phyloP scores from a whole-genome alignment of 176 grass and related monocot species.

The Alloteropsis semialata region DNA sequence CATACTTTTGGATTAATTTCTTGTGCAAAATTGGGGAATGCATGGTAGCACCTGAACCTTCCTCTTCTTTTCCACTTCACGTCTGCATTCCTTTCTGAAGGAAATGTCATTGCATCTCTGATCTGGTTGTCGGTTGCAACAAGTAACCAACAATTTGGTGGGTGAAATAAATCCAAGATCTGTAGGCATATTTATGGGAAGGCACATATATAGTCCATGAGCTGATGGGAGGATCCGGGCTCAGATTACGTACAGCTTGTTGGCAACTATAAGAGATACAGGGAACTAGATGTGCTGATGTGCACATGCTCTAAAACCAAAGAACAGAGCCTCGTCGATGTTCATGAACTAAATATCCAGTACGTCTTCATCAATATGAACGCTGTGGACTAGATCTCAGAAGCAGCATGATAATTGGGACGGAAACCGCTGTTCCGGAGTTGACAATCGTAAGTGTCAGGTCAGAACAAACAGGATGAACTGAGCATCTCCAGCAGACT shows the following conservation, averaged over 20 bases:
- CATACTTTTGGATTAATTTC: too few species aligned
- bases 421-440: not conserved
- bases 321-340: not conserved
- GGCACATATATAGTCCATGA: not conserved
- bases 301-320: conserved; percentile 4
- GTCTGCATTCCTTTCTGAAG: not conserved
- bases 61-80: not conserved
- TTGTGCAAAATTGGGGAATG: too few species aligned
- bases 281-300: not conserved
- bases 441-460: not conserved
- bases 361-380: conserved; percentile 18
- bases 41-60: not conserved
- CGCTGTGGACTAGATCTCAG: conserved; percentile 23
- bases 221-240: not conserved
- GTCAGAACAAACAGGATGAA: conserved; percentile 16
- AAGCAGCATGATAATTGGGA: not conserved
- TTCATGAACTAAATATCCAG: not conserved
- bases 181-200: conserved; percentile 20
- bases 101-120: not conserved
- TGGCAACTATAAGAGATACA: not conserved
- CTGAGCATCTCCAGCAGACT: too few species aligned
- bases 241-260: conserved; percentile 10
- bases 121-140: conserved; percentile 20
- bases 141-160: conserved; percentile 32
- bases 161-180: conserved; percentile 2